Evolutionary conservation across 2,329 filamentous ascomycete species (phyloP).

Genomic region (Stachybotrys elegans): DNA sequence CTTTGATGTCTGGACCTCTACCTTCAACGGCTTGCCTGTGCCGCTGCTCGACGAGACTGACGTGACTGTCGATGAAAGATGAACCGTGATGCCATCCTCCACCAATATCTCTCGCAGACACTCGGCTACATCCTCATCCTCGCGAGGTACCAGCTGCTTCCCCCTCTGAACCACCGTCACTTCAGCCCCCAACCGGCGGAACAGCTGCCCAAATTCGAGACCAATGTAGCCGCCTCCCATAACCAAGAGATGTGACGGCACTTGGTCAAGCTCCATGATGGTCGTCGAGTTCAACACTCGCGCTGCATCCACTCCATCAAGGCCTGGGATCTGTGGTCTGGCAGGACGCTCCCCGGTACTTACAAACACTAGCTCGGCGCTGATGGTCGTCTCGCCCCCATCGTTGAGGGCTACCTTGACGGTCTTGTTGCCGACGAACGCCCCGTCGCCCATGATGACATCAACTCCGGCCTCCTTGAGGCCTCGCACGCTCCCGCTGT

Average conservation of each 20-base stretch:
- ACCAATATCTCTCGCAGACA: conserved; percentile 34
- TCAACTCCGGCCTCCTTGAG: conserved; percentile 35
- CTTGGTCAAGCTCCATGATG: conserved; percentile 38
- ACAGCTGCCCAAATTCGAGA: conserved; percentile 49
- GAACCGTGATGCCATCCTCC: conserved; percentile 40
- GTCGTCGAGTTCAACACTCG: conserved; percentile 41
- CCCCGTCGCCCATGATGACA: conserved; percentile 38
- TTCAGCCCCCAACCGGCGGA: conserved; percentile 41
- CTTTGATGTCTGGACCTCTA: conserved; percentile 13
- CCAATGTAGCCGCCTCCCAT: conserved; percentile 50
- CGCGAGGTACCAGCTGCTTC: conserved; percentile 35
- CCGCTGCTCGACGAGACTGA: conserved; percentile 15
- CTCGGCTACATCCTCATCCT: conserved; percentile 43
- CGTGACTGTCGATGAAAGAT: conserved; percentile 27
- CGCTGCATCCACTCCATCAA: conserved; percentile 27
- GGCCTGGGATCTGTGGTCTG: conserved; percentile 28
- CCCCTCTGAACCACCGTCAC: conserved; percentile 43
- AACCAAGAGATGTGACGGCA: conserved; percentile 43
- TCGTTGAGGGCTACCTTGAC: conserved; percentile 27
- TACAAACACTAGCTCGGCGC: conserved; percentile 37
- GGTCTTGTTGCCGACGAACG: conserved; percentile 34
- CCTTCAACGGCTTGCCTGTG: conserved; percentile 10
- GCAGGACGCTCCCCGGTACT: conserved; percentile 40
- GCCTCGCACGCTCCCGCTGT: conserved; percentile 39
- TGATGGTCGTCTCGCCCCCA: conserved; percentile 26